Evolutionary conservation across 495 filamentous ascomycete species (phyloP), one percentile per base, ranked within the genome.

Genomic region (Penicillium longicatenatum): DNA sequence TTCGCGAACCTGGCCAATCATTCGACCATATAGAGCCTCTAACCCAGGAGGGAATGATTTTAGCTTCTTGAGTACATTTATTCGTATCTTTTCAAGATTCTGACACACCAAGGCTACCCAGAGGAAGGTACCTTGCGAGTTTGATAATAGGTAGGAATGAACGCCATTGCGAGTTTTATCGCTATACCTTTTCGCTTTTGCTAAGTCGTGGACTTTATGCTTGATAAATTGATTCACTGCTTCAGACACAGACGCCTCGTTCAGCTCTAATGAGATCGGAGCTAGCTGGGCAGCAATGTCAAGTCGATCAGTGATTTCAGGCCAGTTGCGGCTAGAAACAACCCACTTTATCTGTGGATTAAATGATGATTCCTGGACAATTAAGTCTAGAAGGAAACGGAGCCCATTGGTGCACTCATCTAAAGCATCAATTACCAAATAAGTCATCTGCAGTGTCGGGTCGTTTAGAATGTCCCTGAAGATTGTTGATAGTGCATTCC

Each of bases 121-220:
- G 12, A 52, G 50, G 37, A 52, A 52, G 7, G 50, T 52, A 5
- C 50, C 35, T 26, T 52, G 35, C 17, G 35, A 52, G 35, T 65
- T 69, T 21, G 51, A 42, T 58, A 75, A 71, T 43, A 77, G 64
- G 17, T 68, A 70, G 1, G 60, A 62, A 53, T 79, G 79, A 39
- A 81, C 69, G 2, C 47, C 46, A 48, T 81, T 72, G 4, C 80
- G 67, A 24, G 77, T 67, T 43, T 72, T 76, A 24, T 52, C 50
- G 2, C 12, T 39, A 41, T 52, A 52, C 10, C 21, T 41, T 39
- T 52, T 52, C 3, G 30, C 11, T 20, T 52, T 22, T 24, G 20
- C 6, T 22, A 52, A 39, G 1, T 39, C 6, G 2, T 52, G 6
- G 16, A 52, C 50, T 20, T 52, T 52, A 24, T 52, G 35, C 6